These are phyloP conservation scores for Uronychia setigera DNA, from an alignment of 73 alveolate genomes.

Conservation along the genomic window DNA sequence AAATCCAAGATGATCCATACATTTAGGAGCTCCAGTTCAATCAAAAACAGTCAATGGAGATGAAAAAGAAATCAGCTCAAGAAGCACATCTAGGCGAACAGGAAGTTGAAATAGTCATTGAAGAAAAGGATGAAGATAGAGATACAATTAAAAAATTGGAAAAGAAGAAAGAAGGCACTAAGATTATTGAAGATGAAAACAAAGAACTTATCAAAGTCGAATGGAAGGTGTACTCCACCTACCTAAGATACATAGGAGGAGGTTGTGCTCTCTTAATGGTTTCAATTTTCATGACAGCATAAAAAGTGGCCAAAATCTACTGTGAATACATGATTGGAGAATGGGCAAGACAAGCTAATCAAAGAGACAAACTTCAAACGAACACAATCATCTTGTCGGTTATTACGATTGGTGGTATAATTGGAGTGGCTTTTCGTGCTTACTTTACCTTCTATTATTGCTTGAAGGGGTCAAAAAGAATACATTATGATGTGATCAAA, in stretches of 20 bases:
- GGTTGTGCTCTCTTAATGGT: constrained; percentile 2
- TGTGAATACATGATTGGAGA: constrained; percentile 1
- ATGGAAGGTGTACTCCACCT: constrained; percentile 20
- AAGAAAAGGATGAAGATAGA: neutral
- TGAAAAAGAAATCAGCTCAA: neutral
- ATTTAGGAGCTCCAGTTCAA: constrained; percentile 10
- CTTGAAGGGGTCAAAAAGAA: constrained; percentile 27
- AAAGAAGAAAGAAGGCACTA: neutral
- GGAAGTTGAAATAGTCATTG: neutral
- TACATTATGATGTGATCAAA: constrained; percentile 81
- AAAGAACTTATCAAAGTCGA: constrained; percentile 53
- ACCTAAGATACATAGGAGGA: constrained; percentile 29
- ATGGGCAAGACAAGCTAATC: constrained; percentile 3
- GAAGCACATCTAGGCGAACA: neutral
- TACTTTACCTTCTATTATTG: neutral
- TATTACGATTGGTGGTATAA: neutral
- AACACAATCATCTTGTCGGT: neutral
- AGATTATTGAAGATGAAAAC: constrained; percentile 59
- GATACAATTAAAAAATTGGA: neutral
- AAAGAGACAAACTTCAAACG: neutral
- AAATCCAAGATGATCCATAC: constrained; percentile 44
- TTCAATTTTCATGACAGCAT: neutral
- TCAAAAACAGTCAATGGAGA: neutral
- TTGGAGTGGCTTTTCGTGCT: neutral
- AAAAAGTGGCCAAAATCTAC: constrained; percentile 2